A percentile compares a stretch with the other conserved stretches of the same genome.
Conservation (phyloP, 1,284 basidiomycete species). For the Marasmius fiardii region DNA sequence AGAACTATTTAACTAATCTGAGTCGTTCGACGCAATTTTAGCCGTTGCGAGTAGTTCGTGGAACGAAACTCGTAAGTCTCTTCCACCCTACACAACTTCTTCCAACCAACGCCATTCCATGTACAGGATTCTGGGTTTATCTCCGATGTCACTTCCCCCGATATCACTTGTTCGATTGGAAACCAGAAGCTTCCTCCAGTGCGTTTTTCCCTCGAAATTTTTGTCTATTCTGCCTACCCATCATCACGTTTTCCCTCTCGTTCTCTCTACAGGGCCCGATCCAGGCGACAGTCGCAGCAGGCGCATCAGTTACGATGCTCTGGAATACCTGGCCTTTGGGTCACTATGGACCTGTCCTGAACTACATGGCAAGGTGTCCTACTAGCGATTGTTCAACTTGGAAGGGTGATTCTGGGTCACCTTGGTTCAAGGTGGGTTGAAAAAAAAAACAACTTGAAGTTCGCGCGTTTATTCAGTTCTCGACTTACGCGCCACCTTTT, state of each 20-base stretch:
- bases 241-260: not conserved
- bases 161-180: constrained; percentile 34
- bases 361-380: constrained; percentile 35
- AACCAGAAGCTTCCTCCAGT: constrained; percentile 31
- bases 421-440: constrained; percentile 32
- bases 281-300: constrained; percentile 29
- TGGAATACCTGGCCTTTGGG: constrained; percentile 36
- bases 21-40: constrained; percentile 2
- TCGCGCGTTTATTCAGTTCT: too few species aligned
- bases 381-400: constrained; percentile 28
- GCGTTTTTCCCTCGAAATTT: too few species aligned
- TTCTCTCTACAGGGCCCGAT: constrained; percentile 25
- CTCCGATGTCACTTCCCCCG: constrained; percentile 24
- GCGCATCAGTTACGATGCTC: constrained; percentile 26
- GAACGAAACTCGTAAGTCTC: constrained; percentile 29
- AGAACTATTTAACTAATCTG: not conserved
- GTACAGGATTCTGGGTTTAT: constrained; percentile 24
- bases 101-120: not conserved
- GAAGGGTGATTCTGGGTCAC: constrained; percentile 30
- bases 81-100: not conserved
- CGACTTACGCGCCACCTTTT: too few species aligned
- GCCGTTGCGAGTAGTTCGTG: constrained; percentile 29
- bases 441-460: not conserved
- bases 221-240: not conserved
- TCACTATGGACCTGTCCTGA: constrained; percentile 32